These are phyloP conservation scores for Phialemoniopsis sp. DNA, from an alignment of 2,329 filamentous ascomycete genomes.

Conservation along the genomic window DNA sequence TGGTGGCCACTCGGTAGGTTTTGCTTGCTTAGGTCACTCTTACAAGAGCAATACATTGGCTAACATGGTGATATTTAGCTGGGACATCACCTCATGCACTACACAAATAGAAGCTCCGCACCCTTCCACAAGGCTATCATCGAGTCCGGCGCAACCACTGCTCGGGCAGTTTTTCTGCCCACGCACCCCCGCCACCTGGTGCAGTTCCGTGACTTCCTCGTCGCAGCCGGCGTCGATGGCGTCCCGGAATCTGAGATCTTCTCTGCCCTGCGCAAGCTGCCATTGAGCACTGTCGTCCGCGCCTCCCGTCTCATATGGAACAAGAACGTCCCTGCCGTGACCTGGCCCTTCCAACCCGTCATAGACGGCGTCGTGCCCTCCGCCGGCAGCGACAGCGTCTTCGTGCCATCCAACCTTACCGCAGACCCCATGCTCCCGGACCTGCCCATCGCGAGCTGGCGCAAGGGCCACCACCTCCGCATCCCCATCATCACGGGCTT, in stretches of 20 bases:
- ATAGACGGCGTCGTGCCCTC: constrained; percentile 44
- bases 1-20: constrained; percentile 56
- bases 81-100: constrained; percentile 62
- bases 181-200: constrained; percentile 52
- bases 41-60: too few species aligned
- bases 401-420: not conserved
- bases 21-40: too few species aligned
- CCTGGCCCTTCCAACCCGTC: constrained; percentile 67
- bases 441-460: constrained; percentile 57
- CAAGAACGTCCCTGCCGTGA: constrained; percentile 35
- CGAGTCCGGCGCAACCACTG: constrained; percentile 53
- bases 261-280: constrained; percentile 39
- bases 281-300: constrained; percentile 26
- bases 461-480: constrained; percentile 43
- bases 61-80: constrained; percentile 35
- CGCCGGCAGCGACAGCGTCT: not conserved
- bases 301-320: constrained; percentile 41
- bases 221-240: constrained; percentile 42
- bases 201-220: constrained; percentile 52
- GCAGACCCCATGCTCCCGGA: constrained; percentile 43
- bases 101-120: constrained; percentile 31
- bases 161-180: constrained; percentile 47
- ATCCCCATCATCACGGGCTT: constrained; percentile 66
- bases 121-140: constrained; percentile 51
- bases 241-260: constrained; percentile 47